Base-by-base conservation (phyloP, 495 filamentous ascomycete genomes). In the Ramalina intermedia region DNA sequence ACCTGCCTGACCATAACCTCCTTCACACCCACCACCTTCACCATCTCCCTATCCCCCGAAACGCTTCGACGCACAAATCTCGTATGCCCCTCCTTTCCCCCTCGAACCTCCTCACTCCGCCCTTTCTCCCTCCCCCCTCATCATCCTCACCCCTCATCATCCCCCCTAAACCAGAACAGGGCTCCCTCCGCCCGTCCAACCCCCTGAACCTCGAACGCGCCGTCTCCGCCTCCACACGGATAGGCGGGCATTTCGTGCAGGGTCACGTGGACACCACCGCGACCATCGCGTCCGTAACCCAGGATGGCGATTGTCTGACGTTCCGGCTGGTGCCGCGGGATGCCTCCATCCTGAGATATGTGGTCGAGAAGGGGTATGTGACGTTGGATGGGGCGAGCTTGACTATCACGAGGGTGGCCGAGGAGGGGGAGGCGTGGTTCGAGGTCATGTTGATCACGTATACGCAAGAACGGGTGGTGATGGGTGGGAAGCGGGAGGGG, bases 381-480 rank as follows among this genome's bases (percentile, higher is more conserved):
- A 86, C 87, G 38, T 72, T 99, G 40, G 93, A 99, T 64, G 93
- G 93, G n/a, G 87, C 91, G 27, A 95, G 88, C 60, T 66, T 99
- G 70, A 99, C 93, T 0, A 75, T 99, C 1, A 94, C 89, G 6
- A 66, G 72, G 55, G 91, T 96, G 2, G 67, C 87, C 58, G 84
- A 84, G 35, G 83, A 81, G 23, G 41, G 6, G 9, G 47, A 47
- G 27, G 52, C 45, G 61, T 96, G 84, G 80, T 96, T 84, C 78
- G 91, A 96, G 75, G 83, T 99, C 9, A 99, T 99, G 93, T 69
- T 99, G 40, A 94, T 99, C 63, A 78, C 85, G n/a, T 99, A 99
- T 58, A 95, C 93, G 37, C 93, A 96, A 70, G 87, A 89, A 67
- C 80, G 81, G 64, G 79, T 96, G 33, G 86, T 95, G 2, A 85